Evolutionary conservation across 2,329 filamentous ascomycete genomes (phyloP).

Genomic region (Anisogramma anomala): DNA sequence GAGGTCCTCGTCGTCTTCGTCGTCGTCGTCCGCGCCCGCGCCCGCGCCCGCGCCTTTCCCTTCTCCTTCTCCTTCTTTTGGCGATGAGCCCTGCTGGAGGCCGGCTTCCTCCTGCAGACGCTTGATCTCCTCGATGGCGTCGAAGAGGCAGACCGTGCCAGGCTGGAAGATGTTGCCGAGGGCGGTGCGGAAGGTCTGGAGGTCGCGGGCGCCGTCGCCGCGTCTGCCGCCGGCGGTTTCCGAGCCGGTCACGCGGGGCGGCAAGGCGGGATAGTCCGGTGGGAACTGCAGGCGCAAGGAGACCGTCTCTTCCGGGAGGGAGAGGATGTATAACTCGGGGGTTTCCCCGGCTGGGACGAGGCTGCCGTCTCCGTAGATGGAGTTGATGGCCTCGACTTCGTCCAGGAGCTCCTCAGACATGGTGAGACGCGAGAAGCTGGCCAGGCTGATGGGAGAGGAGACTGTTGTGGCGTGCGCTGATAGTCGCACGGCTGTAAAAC

Average conservation of each 20-base stretch:
- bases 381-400: slow-evolving; percentile 72
- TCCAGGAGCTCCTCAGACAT: slow-evolving; percentile 55
- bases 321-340: slow-evolving; percentile 45
- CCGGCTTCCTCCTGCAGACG: slow-evolving; percentile 27
- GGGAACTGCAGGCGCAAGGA: slow-evolving; percentile 60
- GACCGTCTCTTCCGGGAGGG: slow-evolving; percentile 47
- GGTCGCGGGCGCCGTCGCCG: slow-evolving; percentile 60
- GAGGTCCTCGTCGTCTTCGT: slow-evolving; percentile 10
- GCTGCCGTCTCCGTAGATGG: slow-evolving; percentile 65
- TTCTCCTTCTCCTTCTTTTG: slow-evolving; percentile 11
- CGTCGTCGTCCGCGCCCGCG: slow-evolving; percentile 5
- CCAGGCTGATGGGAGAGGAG: too few species aligned
- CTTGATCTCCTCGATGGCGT: slow-evolving; percentile 68
- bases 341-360: slow-evolving; percentile 33
- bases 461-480: too few species aligned
- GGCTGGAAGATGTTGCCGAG: slow-evolving; percentile 57
- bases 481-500: too few species aligned
- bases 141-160: slow-evolving; percentile 77
- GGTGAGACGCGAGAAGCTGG: too few species aligned
- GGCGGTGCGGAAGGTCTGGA: slow-evolving; percentile 57
- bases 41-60: slow-evolving; percentile 8
- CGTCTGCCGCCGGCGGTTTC: slow-evolving; percentile 63
- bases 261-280: slow-evolving; percentile 58
- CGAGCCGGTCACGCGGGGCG: slow-evolving; percentile 64
- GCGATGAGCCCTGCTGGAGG: slow-evolving; percentile 16